Percentiles rank a stretch among this genome's conserved stretches.
These are phyloP conservation scores for Cicer arietinum DNA, from an alignment of 306 rosid species.

Conservation along the genomic window DNA sequence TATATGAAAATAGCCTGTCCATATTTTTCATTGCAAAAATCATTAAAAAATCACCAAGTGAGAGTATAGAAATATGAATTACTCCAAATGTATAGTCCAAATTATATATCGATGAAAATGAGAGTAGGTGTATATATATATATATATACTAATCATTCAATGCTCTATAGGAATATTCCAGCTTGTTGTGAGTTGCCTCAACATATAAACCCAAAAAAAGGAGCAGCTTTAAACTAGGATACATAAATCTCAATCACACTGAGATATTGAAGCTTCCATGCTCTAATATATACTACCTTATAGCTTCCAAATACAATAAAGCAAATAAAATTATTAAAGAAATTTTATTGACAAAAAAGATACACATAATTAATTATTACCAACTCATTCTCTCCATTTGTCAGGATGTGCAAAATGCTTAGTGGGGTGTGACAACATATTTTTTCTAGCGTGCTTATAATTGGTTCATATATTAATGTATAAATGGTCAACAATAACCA, in stretches of 20 bases:
- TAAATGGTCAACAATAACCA: conserved; percentile 29
- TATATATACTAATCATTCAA: neutral
- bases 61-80: neutral
- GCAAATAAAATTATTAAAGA: conserved; percentile 48
- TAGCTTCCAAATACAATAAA: conserved; percentile 50
- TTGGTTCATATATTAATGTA: conserved; percentile 40
- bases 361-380: conserved; percentile 51
- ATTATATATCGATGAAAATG: conserved; percentile 16
- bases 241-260: conserved; percentile 44
- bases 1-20: too few species aligned
- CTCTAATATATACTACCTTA: conserved; percentile 37
- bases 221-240: conserved; percentile 35
- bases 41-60: neutral
- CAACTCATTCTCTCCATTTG: conserved; percentile 67
- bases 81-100: neutral
- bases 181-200: conserved; percentile 50
- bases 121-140: neutral
- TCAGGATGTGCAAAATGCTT: conserved; percentile 59
- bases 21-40: neutral
- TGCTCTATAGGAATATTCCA: conserved; percentile 52
- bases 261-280: conserved; percentile 49
- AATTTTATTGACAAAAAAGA: conserved; percentile 41
- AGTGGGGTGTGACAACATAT: conserved; percentile 38
- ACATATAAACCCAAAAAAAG: conserved; percentile 44
- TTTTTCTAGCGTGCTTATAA: conserved; percentile 43